Percentiles rank a stretch among this genome's conserved stretches.
Conservation (phyloP, 306 rosid genomes). For the Lagenaria siceraria region DNA sequence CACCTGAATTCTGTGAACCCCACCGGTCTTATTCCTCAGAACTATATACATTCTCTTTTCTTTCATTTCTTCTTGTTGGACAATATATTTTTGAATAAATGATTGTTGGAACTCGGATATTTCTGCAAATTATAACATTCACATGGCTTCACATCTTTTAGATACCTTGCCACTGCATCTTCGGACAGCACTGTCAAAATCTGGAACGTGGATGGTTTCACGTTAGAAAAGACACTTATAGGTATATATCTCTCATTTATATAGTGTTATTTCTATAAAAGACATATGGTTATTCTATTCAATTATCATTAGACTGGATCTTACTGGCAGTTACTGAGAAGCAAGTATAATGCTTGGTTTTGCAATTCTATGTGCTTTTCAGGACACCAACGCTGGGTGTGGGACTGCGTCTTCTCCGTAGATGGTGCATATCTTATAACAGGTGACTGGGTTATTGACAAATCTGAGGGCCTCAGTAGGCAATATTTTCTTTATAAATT, state of each 20-base stretch:
- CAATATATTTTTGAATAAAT: not conserved
- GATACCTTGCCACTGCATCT: conserved; percentile 97
- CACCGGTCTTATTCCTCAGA: conserved; percentile 44
- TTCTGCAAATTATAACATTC: not conserved
- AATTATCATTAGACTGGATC: not conserved
- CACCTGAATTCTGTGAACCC: conserved; percentile 97
- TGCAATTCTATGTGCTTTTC: conserved; percentile 15
- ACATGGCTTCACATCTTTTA: conserved; percentile 20
- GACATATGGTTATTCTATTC: not conserved
- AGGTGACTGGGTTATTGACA: conserved; percentile 33
- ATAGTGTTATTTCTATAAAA: not conserved
- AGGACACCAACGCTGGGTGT: conserved; percentile 97
- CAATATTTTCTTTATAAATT: not conserved
- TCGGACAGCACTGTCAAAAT: conserved; percentile 87
- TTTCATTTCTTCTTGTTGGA: not conserved
- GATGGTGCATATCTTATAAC: conserved; percentile 98
- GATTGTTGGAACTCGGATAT: not conserved
- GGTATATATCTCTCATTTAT: conserved; percentile 31
- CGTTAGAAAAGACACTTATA: conserved; percentile 72
- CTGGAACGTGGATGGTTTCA: conserved; percentile 98
- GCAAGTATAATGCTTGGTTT: conserved; percentile 11
- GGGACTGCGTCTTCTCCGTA: conserved; percentile 99
- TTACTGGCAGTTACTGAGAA: not conserved
- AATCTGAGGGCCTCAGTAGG: not conserved
- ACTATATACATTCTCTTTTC: not conserved